Evolutionary conservation across 805 yeast genomes (phyloP), one percentile per base, ranked within the genome.

Genomic region (Saccharomycopsis sp.): DNA sequence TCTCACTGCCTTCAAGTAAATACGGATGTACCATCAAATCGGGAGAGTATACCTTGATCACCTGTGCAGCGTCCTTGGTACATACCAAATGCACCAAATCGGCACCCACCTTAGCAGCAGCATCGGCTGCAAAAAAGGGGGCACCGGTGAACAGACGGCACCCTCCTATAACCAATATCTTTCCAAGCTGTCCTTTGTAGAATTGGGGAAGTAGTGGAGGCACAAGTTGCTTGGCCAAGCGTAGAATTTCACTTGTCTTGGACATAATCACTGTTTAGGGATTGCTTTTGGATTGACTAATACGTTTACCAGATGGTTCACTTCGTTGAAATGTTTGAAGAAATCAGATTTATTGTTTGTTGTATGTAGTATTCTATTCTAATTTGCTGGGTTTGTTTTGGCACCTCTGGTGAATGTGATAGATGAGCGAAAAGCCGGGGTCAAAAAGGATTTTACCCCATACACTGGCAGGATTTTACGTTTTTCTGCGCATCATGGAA

Each of bases 81-180:
- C 98, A 94, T n/a, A 94, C 78, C 8, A 92, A 79, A 70, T 92
- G 98, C 41, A 92, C 80, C 73, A 94, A 75, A 68, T 92, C 99
- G 55, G 91, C 85, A 0, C 99, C 99, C 53, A 86, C 77, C 41
- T 87, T 71, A 1, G 96, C 88, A 1, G 96, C 82, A 0, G 97
- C 87, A 68, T 87, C 86, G 3, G 95, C 87, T 40, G 96, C 80
- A 69, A 94, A 94, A 70, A 77, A 94, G 1, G 98, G 98, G 0
- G 99, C 99, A 0, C 99, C 99, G 0, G 97, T 91, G 69, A 91
- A 92, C 69, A 92, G 97, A 69, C 88, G 91, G 69, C 94, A 85
- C 1, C 99, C 99, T 21, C 99, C 99, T 61, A 92, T 80, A 0
- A 92, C 89, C 9, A 85, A 89, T 1, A 92, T 76, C 59, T 89